Conservation (phyloP, 176 grass and related monocot species). For the Phyllostachys edulis region DNA sequence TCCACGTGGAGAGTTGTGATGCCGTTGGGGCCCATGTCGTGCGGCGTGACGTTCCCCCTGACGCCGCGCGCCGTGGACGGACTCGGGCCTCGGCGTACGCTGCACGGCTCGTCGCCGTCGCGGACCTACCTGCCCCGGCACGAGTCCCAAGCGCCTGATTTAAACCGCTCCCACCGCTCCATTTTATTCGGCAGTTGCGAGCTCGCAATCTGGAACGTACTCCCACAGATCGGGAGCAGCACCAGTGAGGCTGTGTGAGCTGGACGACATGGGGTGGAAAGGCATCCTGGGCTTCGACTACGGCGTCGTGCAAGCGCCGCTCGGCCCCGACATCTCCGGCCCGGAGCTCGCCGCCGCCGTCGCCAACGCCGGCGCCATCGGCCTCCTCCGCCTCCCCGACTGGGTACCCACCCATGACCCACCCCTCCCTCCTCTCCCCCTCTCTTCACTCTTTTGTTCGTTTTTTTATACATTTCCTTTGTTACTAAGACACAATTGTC, state of each 20-base stretch:
- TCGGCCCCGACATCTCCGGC: conserved; percentile 92
- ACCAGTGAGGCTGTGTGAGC: neutral
- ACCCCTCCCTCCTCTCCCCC: neutral
- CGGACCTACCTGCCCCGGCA: neutral
- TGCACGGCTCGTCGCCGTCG: neutral
- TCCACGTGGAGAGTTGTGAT: neutral
- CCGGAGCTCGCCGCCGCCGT: conserved; percentile 90
- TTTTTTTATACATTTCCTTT: neutral
- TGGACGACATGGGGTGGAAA: conserved; percentile 60
- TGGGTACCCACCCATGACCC: conserved; percentile 43
- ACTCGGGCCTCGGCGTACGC: neutral
- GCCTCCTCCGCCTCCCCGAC: conserved; percentile 83
- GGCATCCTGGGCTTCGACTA: conserved; percentile 85
- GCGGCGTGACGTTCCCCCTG: conserved; percentile 26
- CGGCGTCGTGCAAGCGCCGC: conserved; percentile 87
- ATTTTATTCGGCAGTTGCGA: neutral
- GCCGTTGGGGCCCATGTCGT: too few relatives aligned
- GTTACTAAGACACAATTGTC: neutral
- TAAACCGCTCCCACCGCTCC: neutral
- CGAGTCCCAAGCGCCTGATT: neutral
- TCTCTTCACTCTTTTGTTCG: neutral
- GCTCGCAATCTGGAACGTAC: neutral
- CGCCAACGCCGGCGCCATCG: conserved; percentile 81
- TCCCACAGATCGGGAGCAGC: neutral
- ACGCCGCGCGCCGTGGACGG: conserved; percentile 17